Base-by-base conservation (phyloP, 192 early-diverging fungal species). In the Paraglomus occultum region DNA sequence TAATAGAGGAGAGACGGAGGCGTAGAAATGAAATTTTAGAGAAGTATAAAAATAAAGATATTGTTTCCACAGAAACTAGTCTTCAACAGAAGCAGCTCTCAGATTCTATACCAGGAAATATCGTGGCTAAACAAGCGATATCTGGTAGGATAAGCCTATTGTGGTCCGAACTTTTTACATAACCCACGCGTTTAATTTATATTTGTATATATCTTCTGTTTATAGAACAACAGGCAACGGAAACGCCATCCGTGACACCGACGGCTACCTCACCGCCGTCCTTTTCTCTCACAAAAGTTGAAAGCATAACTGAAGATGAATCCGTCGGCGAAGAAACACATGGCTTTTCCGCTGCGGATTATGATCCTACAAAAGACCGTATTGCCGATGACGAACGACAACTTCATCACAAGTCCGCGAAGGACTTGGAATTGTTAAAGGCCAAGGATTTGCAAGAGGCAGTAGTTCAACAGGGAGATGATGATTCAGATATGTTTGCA, bases 1-100 rank as follows among this genome's bases (percentile, higher is more conserved):
- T 92, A 59, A 89, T 96, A 66, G 93, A 95, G 71, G 93, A 94
- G 81, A 86, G 94, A 7, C 84, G 93, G 44, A 87, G 84, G 70
- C 84, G 89, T 31, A 82, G 92, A 60, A 80, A 81, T 65, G 91
- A 84, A 38, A 93, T 97, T 53, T 60, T 97, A 51, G 76, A 85
- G 61, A 87, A 90, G 71, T 79, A 90, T 71, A 81, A 90, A 65
- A 73, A 79, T 53, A 72, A 83, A 40, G 75, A 71, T 14, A 76
- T 71, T 42, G 43, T 76, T 64, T 67, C 74, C 48, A 75, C 48
- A 50, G 66, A 79, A 50, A 43, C 47, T 38, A 59, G 40, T 61
- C 60, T 44, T 75, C 42, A 59, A 8, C 58, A 18, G 6, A 68
- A 22, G 15, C 4, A 11, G 9, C 43, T 40, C 40, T 49, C 67